phyloP scores from a whole-genome alignment of 306 rosid genomes.

The Cicer bijugum region DNA sequence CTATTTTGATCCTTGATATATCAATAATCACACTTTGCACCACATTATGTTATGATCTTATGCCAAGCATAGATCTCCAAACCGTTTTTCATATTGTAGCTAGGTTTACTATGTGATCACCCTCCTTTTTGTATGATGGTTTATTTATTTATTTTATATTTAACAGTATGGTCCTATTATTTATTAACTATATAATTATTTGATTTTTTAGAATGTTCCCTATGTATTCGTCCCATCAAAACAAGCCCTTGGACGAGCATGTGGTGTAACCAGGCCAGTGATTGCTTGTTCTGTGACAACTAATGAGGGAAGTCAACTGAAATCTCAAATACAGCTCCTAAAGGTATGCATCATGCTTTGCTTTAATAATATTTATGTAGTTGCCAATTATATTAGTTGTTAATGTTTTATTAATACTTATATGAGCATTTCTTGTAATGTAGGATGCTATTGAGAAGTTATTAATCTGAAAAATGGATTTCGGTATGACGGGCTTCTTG shows the following conservation, averaged over 20 bases:
- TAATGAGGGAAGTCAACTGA: slow-evolving; percentile 93
- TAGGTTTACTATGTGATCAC: neutral
- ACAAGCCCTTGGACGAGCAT: slow-evolving; percentile 95
- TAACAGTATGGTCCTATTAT: neutral
- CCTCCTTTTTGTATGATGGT: neutral
- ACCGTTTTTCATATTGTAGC: neutral
- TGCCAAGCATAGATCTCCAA: neutral
- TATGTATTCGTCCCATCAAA: slow-evolving; percentile 88
- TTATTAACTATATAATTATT: slow-evolving; percentile 7
- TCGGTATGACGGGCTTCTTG: slow-evolving; percentile 89
- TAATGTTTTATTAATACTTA: neutral
- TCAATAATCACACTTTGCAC: neutral
- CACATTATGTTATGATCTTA: neutral
- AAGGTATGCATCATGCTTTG: slow-evolving; percentile 57
- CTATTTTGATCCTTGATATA: neutral
- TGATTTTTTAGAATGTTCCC: slow-evolving; percentile 74
- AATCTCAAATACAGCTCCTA: slow-evolving; percentile 83
- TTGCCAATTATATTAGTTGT: neutral
- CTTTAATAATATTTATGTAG: neutral
- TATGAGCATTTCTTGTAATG: slow-evolving; percentile 36
- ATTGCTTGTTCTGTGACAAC: slow-evolving; percentile 91
- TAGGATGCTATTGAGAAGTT: slow-evolving; percentile 98
- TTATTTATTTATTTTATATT: neutral
- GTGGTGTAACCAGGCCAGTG: slow-evolving; percentile 95
- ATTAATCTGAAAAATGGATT: slow-evolving; percentile 59